Percentiles rank a stretch among this genome's conserved stretches.
phyloP scores from a whole-genome alignment of 202 grass and related monocot species.

The Miscanthus sacchariflorus region DNA sequence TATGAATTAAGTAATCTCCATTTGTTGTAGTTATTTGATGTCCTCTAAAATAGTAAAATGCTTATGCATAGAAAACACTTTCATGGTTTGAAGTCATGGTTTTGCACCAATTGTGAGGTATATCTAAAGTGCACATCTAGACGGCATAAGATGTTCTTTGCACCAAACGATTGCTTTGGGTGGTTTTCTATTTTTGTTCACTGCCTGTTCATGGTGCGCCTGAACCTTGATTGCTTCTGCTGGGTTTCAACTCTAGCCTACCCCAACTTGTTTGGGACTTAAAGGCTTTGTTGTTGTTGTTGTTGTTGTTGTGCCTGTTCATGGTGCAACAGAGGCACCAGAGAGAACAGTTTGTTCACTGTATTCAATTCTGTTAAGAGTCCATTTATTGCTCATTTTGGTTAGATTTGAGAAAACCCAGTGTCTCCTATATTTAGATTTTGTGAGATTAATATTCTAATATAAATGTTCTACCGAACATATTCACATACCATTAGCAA shows the following conservation, averaged over 20 bases:
- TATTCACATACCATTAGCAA: constrained; percentile 10
- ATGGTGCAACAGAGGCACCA: background rate
- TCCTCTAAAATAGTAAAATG: constrained; percentile 17
- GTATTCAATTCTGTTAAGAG: background rate
- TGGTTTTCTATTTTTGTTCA: background rate
- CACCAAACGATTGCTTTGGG: background rate
- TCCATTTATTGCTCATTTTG: background rate
- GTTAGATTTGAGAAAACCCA: background rate
- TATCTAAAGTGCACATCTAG: background rate
- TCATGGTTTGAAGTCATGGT: constrained; percentile 17
- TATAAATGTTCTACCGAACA: background rate
- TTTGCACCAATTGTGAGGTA: background rate
- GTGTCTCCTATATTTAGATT: background rate
- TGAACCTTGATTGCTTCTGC: too few species aligned
- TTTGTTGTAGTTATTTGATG: constrained; percentile 18
- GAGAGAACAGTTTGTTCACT: background rate
- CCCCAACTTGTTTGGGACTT: too few species aligned
- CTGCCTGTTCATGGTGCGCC: background rate
- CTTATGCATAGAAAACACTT: background rate
- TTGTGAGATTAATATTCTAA: background rate
- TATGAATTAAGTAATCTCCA: constrained; percentile 24
- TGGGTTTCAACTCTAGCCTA: too few species aligned
- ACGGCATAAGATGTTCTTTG: background rate
- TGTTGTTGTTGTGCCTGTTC: background rate
- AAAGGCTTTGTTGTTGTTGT: too few species aligned